A percentile compares a stretch with the other conserved stretches of the same genome.
Conservation (phyloP, 352 stramenopile genomes). For the Thraustochytrium striatum region DNA sequence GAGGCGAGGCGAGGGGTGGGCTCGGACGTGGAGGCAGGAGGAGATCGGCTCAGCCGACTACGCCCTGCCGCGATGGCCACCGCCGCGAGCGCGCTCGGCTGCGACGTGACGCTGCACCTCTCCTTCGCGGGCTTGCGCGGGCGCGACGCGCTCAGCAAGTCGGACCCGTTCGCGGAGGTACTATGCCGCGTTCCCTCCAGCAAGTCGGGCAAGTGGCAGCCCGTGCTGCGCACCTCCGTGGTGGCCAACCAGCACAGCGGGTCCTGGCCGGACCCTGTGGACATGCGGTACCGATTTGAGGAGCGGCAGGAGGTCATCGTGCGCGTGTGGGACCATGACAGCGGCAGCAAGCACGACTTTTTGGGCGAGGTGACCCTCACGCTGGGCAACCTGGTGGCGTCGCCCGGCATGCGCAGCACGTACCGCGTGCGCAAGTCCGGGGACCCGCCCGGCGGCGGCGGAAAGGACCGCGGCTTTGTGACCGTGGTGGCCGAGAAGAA, state of each 20-base stretch:
- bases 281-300: constrained; percentile 27
- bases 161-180: constrained; percentile 33
- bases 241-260: constrained; percentile 5
- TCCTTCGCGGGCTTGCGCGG: neutral
- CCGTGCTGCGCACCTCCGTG: neutral
- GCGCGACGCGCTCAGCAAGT: constrained; percentile 41
- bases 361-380: constrained; percentile 5
- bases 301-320: constrained; percentile 17
- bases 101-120: constrained; percentile 34
- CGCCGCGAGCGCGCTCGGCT: constrained; percentile 19
- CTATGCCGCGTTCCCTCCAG: neutral
- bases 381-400: constrained; percentile 14
- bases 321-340: constrained; percentile 34
- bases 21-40: no score
- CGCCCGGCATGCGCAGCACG: neutral
- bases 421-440: neutral
- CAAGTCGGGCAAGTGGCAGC: neutral
- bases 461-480: constrained; percentile 21
- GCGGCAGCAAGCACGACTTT: constrained; percentile 25
- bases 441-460: neutral
- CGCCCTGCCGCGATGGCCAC: no score
- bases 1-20: no score
- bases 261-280: constrained; percentile 1
- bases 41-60: no score
- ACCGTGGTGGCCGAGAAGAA: neutral